phyloP scores from a whole-genome alignment of 441 rosid species.

The Jatropha multifida region DNA sequence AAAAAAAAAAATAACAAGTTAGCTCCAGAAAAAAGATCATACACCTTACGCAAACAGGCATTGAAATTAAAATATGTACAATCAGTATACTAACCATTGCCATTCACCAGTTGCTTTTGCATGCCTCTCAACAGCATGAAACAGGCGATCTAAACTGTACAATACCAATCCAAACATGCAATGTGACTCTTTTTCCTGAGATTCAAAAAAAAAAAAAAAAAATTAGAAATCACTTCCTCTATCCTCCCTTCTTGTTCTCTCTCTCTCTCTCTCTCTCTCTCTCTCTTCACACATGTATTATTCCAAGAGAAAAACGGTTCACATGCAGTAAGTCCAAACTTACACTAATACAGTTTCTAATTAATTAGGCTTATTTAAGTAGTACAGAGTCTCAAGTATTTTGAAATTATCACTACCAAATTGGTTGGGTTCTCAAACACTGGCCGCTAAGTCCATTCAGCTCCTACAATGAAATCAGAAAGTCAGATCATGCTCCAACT shows the following conservation, averaged over 20 bases:
- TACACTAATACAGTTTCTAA: neutral
- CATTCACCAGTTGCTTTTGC: conserved; percentile 88
- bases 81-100: conserved; percentile 56
- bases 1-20: conserved; percentile 10
- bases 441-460: neutral
- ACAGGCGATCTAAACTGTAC: conserved; percentile 72
- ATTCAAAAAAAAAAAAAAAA: conserved; percentile 19
- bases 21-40: conserved; percentile 16
- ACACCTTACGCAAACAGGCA: neutral
- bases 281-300: neutral
- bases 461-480: neutral
- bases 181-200: conserved; percentile 76
- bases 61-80: neutral
- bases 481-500: neutral
- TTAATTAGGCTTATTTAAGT: neutral
- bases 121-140: conserved; percentile 67
- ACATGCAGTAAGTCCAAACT: neutral
- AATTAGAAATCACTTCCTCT: neutral
- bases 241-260: neutral
- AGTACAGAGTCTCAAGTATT: neutral
- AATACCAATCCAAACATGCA: conserved; percentile 79
- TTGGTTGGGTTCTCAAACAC: neutral
- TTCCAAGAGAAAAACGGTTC: neutral
- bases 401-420: neutral
- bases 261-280: neutral